Evolutionary conservation across 257 asterid species (phyloP).

Genomic region (Hygrophila difformis): DNA sequence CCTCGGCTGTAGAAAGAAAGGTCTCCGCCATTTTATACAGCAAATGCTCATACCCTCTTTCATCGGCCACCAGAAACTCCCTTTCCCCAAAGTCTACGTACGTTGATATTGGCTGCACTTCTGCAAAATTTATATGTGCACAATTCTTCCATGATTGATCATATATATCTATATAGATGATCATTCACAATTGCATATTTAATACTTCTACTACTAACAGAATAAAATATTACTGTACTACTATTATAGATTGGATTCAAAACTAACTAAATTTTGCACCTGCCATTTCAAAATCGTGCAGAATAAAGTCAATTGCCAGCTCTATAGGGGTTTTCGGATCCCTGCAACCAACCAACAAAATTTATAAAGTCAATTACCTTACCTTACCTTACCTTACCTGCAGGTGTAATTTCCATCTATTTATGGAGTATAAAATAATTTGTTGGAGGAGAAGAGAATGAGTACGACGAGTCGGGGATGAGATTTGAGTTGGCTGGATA

Average conservation of each 20-base stretch:
- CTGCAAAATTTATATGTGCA: too few species aligned
- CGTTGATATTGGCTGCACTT: conserved; percentile 91
- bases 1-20: conserved; percentile 49
- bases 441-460: conserved; percentile 4
- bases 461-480: conserved; percentile 38
- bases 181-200: too few species aligned
- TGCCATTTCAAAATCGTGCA: conserved; percentile 98
- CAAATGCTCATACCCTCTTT: conserved; percentile 87
- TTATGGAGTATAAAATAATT: too few species aligned
- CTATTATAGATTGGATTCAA: too few species aligned
- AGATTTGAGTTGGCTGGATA: conserved; percentile 26
- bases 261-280: too few species aligned
- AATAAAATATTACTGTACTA: too few species aligned
- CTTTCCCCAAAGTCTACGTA: conserved; percentile 82
- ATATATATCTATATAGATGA: too few species aligned
- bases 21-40: conserved; percentile 58
- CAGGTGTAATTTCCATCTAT: too few species aligned
- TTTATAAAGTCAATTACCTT: too few species aligned
- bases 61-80: conserved; percentile 80
- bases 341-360: conserved; percentile 29
- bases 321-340: conserved; percentile 78
- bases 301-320: conserved; percentile 90
- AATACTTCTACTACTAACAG: too few species aligned
- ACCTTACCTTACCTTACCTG: too few species aligned
- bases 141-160: too few species aligned